Percentiles rank a stretch among this genome's conserved stretches.
phyloP scores from a whole-genome alignment of 2,329 filamentous ascomycete species.

The Penicillium janthinellum region DNA sequence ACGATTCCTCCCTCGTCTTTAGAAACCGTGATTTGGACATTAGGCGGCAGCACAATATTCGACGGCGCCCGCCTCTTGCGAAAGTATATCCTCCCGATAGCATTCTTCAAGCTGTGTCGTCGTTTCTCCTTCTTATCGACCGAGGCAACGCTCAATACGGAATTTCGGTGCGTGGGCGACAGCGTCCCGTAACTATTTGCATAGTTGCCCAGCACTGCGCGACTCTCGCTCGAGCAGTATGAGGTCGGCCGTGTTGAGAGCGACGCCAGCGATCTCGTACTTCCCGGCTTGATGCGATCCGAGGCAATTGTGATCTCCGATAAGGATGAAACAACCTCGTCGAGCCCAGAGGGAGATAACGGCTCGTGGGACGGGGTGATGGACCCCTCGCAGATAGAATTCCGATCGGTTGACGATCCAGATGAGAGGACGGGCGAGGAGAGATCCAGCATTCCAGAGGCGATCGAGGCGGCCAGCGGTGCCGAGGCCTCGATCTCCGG shows the following conservation, averaged over 20 bases:
- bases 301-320: slow-evolving; percentile 38
- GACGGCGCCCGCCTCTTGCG: slow-evolving; percentile 38
- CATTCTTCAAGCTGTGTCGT: slow-evolving; percentile 36
- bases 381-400: slow-evolving; percentile 33
- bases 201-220: slow-evolving; percentile 16
- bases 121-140: slow-evolving; percentile 34
- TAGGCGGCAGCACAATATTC: slow-evolving; percentile 30
- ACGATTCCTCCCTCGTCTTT: slow-evolving; percentile 27
- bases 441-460: slow-evolving; percentile 38
- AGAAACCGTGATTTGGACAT: slow-evolving; percentile 31
- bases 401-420: slow-evolving; percentile 36
- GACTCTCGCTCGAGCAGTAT: slow-evolving; percentile 40
- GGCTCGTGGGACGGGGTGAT: slow-evolving; percentile 28
- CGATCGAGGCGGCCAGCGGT: slow-evolving; percentile 40
- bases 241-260: slow-evolving; percentile 45
- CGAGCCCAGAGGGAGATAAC: slow-evolving; percentile 25
- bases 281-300: slow-evolving; percentile 32
- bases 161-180: slow-evolving; percentile 25
- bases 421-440: slow-evolving; percentile 38
- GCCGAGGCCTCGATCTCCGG: slow-evolving; percentile 36
- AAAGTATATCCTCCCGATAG: slow-evolving; percentile 41
- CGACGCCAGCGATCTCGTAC: slow-evolving; percentile 42
- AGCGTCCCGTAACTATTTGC: slow-evolving; percentile 21
- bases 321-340: slow-evolving; percentile 35
- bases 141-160: slow-evolving; percentile 32